These are phyloP conservation scores for Aspergillus baeticus DNA, from an alignment of 495 filamentous ascomycete species.

Conservation along the genomic window DNA sequence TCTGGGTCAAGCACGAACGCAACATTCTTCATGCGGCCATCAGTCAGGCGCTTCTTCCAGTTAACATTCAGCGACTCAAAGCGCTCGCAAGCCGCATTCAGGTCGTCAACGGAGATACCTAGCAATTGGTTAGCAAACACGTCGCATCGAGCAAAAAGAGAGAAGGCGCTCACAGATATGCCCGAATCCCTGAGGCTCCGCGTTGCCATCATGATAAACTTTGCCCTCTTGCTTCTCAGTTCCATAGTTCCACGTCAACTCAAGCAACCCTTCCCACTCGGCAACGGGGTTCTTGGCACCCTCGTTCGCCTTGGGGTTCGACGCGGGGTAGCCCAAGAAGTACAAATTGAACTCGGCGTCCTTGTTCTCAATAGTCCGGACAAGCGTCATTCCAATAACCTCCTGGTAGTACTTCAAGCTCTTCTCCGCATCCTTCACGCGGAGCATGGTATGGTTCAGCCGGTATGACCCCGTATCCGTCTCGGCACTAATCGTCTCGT, in stretches of 20 bases:
- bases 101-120: slow-evolving; percentile 85
- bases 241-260: slow-evolving; percentile 96
- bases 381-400: slow-evolving; percentile 79
- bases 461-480: slow-evolving; percentile 55
- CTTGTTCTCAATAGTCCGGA: slow-evolving; percentile 68
- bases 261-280: slow-evolving; percentile 77
- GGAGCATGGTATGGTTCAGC: slow-evolving; percentile 79
- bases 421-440: slow-evolving; percentile 83
- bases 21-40: slow-evolving; percentile 92
- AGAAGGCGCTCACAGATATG: slow-evolving; percentile 69
- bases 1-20: slow-evolving; percentile 94
- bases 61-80: slow-evolving; percentile 78
- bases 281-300: slow-evolving; percentile 56
- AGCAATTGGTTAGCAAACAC: neutral
- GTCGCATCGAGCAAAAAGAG: neutral
- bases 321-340: slow-evolving; percentile 75
- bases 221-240: slow-evolving; percentile 85
- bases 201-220: slow-evolving; percentile 90
- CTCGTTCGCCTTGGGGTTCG: slow-evolving; percentile 48
- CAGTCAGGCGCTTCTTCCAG: slow-evolving; percentile 94
- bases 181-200: slow-evolving; percentile 89
- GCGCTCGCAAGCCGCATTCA: slow-evolving; percentile 79
- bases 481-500: slow-evolving; percentile 50
- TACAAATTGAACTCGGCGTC: slow-evolving; percentile 83
- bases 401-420: slow-evolving; percentile 90